phyloP scores from a whole-genome alignment of 1,284 basidiomycete species.

The Cryptococcus sp. region DNA sequence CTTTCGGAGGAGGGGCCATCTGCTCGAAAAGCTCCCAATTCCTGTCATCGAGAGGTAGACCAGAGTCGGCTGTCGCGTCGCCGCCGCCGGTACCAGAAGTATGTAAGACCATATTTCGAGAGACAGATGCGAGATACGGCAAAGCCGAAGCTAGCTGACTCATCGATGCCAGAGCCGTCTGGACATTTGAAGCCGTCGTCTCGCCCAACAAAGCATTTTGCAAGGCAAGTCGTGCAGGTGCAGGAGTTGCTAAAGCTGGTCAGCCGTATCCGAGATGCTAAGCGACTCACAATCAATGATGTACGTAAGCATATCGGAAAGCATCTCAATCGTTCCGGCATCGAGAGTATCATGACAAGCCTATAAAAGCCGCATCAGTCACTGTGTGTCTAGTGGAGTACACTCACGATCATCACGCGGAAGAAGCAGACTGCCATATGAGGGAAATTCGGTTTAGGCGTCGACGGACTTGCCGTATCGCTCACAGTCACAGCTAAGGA shows the following conservation, averaged over 20 bases:
- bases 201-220: slow-evolving; percentile 39
- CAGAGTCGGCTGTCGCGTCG: slow-evolving; percentile 11
- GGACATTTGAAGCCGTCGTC: slow-evolving; percentile 21
- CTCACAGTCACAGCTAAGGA: slow-evolving; percentile 27
- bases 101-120: slow-evolving; percentile 34
- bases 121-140: slow-evolving; percentile 28
- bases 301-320: slow-evolving; percentile 39
- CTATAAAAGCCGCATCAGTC: slow-evolving; percentile 12
- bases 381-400: neutral
- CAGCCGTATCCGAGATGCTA: neutral
- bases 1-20: slow-evolving; percentile 23
- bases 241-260: slow-evolving; percentile 26
- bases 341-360: slow-evolving; percentile 10
- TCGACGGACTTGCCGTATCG: slow-evolving; percentile 24
- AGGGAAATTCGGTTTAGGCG: slow-evolving; percentile 44
- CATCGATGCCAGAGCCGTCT: slow-evolving; percentile 19
- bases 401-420: slow-evolving; percentile 36
- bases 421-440: slow-evolving; percentile 35
- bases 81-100: slow-evolving; percentile 19
- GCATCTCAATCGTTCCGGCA: slow-evolving; percentile 3
- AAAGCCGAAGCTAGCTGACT: slow-evolving; percentile 30
- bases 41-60: slow-evolving; percentile 42
- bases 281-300: slow-evolving; percentile 35
- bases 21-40: slow-evolving; percentile 52
- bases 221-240: slow-evolving; percentile 23